Base-by-base conservation (phyloP, 148 eudicot species). In the Heliamphora exappendiculata region DNA sequence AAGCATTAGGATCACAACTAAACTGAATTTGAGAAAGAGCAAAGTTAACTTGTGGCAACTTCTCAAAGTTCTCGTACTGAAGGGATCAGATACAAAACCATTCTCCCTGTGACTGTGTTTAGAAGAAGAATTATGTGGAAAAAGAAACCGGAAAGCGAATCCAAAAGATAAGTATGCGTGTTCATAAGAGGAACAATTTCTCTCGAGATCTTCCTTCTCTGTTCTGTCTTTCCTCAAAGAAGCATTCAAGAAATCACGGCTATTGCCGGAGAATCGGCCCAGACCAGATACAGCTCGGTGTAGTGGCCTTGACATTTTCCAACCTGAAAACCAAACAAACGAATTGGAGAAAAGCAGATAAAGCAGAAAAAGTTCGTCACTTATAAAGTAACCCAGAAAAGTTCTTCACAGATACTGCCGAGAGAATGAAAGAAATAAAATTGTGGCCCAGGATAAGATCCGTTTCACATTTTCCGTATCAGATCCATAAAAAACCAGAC, bases 221-320 rank as follows among this genome's bases (percentile, higher is more conserved):
- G 81, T 26, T 80, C 77, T 92, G 16, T 88, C 97, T 85, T 93
- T 95, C 91, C 76, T 87, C 85, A 91, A 93, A 71, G 93, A 88
- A 64, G 93, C 94, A 45, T 89, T 89, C 89, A 85, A 86, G 50
- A 83, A 86, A 82, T 85, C 88, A 72, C 84, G n/a, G n/a, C n/a
- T 85, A 55, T 85, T 80, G 68, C 85, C 94, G 3, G 95, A 85
- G 47, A 85, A 75, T 22, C 98, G 86, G 54, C 90, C 86, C 45
- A 88, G 91, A 76, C 88, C 83, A 1, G 90, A 87, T 76, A 86
- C 66, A 83, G 92, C 94, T 63, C 98, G 87, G 37, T 88, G 97
- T 36, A 93, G 93, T 72, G 99, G 98, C 87, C 93, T 87, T 33
- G 99, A 84, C 99, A 96, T 96, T 74, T 82, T 84, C 67, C 78